Percentiles rank a stretch among this genome's conserved stretches.
phyloP scores from a whole-genome alignment of 257 asterid species.

The Salvia rosmarinus region DNA sequence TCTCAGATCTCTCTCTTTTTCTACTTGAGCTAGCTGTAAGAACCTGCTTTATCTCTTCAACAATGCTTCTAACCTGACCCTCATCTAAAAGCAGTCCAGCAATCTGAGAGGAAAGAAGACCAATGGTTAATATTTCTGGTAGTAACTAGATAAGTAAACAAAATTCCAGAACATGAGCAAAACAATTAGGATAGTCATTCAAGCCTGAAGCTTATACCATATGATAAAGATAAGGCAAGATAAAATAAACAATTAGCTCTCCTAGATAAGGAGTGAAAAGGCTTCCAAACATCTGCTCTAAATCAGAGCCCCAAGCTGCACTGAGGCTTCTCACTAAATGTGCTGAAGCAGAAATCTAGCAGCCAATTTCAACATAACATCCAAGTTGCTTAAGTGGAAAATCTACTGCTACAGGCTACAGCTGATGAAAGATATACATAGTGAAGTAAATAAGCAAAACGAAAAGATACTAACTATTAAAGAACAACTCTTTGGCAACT shows the following conservation, averaged over 20 bases:
- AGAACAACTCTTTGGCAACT: background rate
- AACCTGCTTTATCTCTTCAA: slow-evolving; percentile 87
- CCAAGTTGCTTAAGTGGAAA: slow-evolving; percentile 6
- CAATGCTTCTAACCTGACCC: slow-evolving; percentile 87
- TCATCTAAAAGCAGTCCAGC: slow-evolving; percentile 91
- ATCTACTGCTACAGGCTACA: background rate
- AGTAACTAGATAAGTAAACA: slow-evolving; percentile 1
- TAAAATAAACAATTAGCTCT: background rate
- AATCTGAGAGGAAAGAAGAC: slow-evolving; percentile 53
- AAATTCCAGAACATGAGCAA: background rate
- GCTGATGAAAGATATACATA: slow-evolving; percentile 4
- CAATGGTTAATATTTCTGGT: slow-evolving; percentile 8
- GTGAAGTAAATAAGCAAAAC: slow-evolving; percentile 5
- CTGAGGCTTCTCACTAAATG: background rate
- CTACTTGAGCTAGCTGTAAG: slow-evolving; percentile 95
- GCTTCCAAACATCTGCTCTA: slow-evolving; percentile 15
- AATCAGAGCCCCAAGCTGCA: slow-evolving; percentile 25
- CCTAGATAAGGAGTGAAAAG: background rate
- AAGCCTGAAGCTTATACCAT: background rate
- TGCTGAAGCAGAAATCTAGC: slow-evolving; percentile 11
- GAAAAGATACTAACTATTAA: background rate
- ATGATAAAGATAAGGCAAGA: slow-evolving; percentile 14
- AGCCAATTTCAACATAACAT: background rate
- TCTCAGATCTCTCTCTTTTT: slow-evolving; percentile 78
- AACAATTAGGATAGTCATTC: background rate